Evolutionary conservation across 805 yeast genomes (phyloP).

Genomic region (Pichia phayaonensis): DNA sequence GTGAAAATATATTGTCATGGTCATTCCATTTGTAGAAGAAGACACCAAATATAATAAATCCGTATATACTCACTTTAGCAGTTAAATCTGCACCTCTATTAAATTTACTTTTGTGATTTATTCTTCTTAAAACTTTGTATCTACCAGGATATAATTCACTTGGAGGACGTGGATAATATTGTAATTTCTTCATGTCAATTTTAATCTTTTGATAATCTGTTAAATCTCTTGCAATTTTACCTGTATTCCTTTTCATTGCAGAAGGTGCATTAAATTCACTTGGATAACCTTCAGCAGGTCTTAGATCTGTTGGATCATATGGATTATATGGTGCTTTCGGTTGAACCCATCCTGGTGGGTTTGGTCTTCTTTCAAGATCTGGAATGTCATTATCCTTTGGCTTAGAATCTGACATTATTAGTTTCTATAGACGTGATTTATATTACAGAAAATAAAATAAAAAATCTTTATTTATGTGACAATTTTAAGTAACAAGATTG

Average conservation of each 20-base stretch:
- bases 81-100: slow-evolving; percentile 54
- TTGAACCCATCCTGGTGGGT: slow-evolving; percentile 72
- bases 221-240: slow-evolving; percentile 51
- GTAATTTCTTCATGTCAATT: slow-evolving; percentile 64
- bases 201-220: slow-evolving; percentile 60
- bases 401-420: neutral
- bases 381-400: slow-evolving; percentile 2
- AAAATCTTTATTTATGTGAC: too few relatives aligned
- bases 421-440: neutral
- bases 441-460: neutral
- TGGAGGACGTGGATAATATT: slow-evolving; percentile 72
- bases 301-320: slow-evolving; percentile 63
- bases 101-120: slow-evolving; percentile 45
- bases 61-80: slow-evolving; percentile 42
- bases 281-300: slow-evolving; percentile 84
- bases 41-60: slow-evolving; percentile 48
- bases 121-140: slow-evolving; percentile 58
- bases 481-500: neutral
- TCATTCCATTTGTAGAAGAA: slow-evolving; percentile 84
- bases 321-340: slow-evolving; percentile 85
- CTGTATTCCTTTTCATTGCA: slow-evolving; percentile 38
- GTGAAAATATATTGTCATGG: slow-evolving; percentile 65
- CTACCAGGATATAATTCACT: slow-evolving; percentile 74
- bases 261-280: slow-evolving; percentile 71
- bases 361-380: slow-evolving; percentile 53